A percentile compares a stretch with the other conserved stretches of the same genome.
These are phyloP conservation scores for Fusarium concolor DNA, from an alignment of 2,329 filamentous ascomycete genomes.

Conservation along the genomic window DNA sequence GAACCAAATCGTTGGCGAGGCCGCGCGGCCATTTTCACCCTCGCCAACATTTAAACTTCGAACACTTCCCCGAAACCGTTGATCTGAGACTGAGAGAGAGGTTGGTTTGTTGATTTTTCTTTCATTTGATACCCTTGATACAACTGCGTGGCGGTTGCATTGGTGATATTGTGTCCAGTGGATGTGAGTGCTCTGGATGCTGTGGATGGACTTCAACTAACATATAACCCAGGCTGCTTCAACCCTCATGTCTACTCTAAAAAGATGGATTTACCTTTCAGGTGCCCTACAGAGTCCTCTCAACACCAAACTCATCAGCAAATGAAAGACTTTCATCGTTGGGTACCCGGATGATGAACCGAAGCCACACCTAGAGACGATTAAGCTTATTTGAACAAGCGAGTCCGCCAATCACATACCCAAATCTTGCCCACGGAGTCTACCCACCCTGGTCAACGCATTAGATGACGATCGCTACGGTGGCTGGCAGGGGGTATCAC, in stretches of 20 bases:
- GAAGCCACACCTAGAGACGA: conserved; percentile 26
- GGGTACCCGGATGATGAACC: conserved; percentile 4
- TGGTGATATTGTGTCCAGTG: not conserved
- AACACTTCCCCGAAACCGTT: not conserved
- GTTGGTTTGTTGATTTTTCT: not conserved
- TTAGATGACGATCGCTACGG: conserved; percentile 8
- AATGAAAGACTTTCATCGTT: not conserved
- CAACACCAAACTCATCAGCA: not conserved
- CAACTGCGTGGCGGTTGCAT: not conserved
- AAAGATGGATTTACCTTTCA: not conserved
- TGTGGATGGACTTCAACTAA: not conserved
- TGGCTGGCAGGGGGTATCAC: not conserved
- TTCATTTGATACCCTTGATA: not conserved
- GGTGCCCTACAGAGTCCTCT: not conserved
- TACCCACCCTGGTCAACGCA: conserved; percentile 9
- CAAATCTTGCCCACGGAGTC: not conserved
- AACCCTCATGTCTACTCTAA: not conserved
- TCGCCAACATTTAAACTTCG: conserved; percentile 22
- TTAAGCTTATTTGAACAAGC: conserved; percentile 30
- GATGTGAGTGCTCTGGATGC: not conserved
- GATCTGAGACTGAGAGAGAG: not conserved
- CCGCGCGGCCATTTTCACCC: conserved; percentile 35
- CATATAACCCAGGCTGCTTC: not conserved
- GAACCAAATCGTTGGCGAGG: conserved; percentile 33
- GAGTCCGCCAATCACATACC: conserved; percentile 12